phyloP scores from a whole-genome alignment of 257 asterid species.

The Gynochthodes officinalis region DNA sequence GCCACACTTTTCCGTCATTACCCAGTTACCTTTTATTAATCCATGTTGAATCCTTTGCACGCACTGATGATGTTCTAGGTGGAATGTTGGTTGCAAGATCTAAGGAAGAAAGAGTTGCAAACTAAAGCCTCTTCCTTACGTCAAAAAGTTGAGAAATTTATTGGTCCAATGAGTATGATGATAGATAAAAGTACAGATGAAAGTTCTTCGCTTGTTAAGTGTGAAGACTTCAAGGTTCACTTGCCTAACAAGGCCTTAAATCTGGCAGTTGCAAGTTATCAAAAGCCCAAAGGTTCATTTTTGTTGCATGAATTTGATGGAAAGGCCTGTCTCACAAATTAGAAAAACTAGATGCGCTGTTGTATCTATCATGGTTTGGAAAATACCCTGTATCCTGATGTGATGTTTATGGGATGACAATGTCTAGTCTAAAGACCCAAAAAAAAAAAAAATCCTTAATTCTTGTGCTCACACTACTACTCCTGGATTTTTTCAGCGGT shows the following conservation, averaged over 20 bases:
- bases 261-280: constrained; percentile 19
- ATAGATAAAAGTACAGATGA: neutral
- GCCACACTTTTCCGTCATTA: neutral
- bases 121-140: constrained; percentile 27
- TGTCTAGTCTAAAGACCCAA: neutral
- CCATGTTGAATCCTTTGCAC: constrained; percentile 4
- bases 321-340: neutral
- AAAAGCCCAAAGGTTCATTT: constrained; percentile 15
- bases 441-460: neutral
- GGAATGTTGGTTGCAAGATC: constrained; percentile 59
- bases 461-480: constrained; percentile 23
- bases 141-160: constrained; percentile 11
- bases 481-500: constrained; percentile 49
- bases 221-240: neutral
- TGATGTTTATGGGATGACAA: neutral
- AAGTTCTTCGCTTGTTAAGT: neutral
- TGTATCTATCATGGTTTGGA: neutral
- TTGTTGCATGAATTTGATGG: constrained; percentile 1
- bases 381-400: neutral
- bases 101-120: constrained; percentile 24
- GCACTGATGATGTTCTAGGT: constrained; percentile 41
- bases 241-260: neutral
- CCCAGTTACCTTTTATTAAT: neutral
- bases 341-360: neutral
- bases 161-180: neutral